Evolutionary conservation across 306 rosid species (phyloP).

Genomic region (Datisca glomerata): DNA sequence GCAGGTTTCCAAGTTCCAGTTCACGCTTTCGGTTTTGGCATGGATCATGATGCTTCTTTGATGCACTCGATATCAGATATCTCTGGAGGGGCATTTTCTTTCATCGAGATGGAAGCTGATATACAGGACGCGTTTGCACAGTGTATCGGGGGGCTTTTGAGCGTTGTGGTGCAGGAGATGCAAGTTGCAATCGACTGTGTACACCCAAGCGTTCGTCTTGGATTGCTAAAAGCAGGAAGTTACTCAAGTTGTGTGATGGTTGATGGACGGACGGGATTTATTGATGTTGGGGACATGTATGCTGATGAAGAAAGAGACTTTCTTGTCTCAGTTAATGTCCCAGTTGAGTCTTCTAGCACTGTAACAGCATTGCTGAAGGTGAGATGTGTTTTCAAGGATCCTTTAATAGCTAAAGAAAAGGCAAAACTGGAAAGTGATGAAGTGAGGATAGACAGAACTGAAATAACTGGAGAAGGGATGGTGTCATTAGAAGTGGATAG

Average conservation of each 20-base stretch:
- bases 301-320: slow-evolving; percentile 98
- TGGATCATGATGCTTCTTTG: slow-evolving; percentile 83
- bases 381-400: slow-evolving; percentile 65
- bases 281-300: slow-evolving; percentile 83
- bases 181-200: slow-evolving; percentile 69
- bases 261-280: slow-evolving; percentile 45
- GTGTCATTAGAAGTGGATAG: slow-evolving; percentile 85
- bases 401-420: slow-evolving; percentile 57
- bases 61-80: slow-evolving; percentile 94
- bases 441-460: slow-evolving; percentile 60
- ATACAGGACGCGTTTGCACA: slow-evolving; percentile 98
- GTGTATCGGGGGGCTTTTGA: slow-evolving; percentile 93
- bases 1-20: slow-evolving; percentile 86
- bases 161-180: slow-evolving; percentile 87
- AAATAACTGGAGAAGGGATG: slow-evolving; percentile 32
- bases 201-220: slow-evolving; percentile 28
- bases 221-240: slow-evolving; percentile 78
- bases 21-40: slow-evolving; percentile 91
- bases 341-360: slow-evolving; percentile 32
- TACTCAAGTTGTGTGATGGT: slow-evolving; percentile 54
- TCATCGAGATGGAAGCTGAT: slow-evolving; percentile 85
- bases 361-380: slow-evolving; percentile 68
- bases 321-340: slow-evolving; percentile 67
- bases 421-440: slow-evolving; percentile 47
- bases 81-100: slow-evolving; percentile 96